These are phyloP conservation scores for Aspergillus vadensis DNA, from an alignment of 2,329 filamentous ascomycete genomes.

Conservation along the genomic window DNA sequence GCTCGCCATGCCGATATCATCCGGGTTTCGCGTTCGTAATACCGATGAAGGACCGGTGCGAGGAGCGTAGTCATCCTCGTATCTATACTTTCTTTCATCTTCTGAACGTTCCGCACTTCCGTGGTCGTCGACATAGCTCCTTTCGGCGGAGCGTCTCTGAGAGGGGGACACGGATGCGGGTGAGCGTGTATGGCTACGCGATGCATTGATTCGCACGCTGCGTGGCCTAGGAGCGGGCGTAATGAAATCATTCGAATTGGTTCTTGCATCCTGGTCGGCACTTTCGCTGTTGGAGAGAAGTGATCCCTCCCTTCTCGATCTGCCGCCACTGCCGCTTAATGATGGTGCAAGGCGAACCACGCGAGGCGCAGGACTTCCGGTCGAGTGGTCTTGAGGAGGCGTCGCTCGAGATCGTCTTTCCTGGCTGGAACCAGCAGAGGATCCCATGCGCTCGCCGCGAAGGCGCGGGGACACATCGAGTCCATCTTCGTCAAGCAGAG, in stretches of 20 bases:
- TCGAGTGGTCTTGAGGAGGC: constrained; percentile 41
- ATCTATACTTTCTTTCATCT: constrained; percentile 34
- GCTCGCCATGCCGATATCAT: constrained; percentile 67
- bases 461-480: constrained; percentile 52
- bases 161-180: constrained; percentile 42
- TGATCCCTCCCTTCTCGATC: constrained; percentile 42
- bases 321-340: constrained; percentile 28
- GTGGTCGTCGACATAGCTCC: constrained; percentile 33
- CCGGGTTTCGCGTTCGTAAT: constrained; percentile 52
- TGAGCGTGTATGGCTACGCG: constrained; percentile 45
- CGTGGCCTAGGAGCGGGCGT: constrained; percentile 50
- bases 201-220: constrained; percentile 45
- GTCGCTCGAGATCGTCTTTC: constrained; percentile 38
- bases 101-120: constrained; percentile 38
- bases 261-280: constrained; percentile 28
- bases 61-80: constrained; percentile 39
- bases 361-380: constrained; percentile 46
- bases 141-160: constrained; percentile 34
- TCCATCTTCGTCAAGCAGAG: constrained; percentile 64
- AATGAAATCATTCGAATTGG: constrained; percentile 42
- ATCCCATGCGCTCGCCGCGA: constrained; percentile 31
- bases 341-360: constrained; percentile 43
- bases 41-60: constrained; percentile 41
- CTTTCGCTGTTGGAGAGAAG: constrained; percentile 40
- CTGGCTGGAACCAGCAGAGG: constrained; percentile 31